A percentile compares a stretch with the other conserved stretches of the same genome.
Conservation (phyloP, 2,329 filamentous ascomycete species). For the Zymoseptoria pseudotritici region DNA sequence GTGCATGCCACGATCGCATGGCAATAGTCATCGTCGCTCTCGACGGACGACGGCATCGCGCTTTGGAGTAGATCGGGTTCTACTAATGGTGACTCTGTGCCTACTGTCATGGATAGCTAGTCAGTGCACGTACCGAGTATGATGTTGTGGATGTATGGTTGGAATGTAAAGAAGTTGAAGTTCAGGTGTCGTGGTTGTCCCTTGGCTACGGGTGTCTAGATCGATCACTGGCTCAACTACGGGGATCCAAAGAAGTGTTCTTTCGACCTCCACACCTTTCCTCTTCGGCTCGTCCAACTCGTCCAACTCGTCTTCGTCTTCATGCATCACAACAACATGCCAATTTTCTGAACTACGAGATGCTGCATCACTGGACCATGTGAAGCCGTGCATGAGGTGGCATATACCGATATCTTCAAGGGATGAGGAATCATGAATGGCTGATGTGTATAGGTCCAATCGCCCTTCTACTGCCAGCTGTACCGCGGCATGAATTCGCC, state of each 20-base stretch:
- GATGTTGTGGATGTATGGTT: neutral
- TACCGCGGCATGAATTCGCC: neutral
- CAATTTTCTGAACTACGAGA: no score
- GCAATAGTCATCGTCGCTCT: neutral
- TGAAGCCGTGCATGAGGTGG: no score
- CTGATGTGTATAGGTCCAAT: no score
- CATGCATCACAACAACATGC: no score
- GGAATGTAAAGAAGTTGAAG: neutral
- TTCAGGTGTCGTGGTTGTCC: neutral
- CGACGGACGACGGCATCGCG: neutral
- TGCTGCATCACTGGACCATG: no score
- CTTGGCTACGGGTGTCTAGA: neutral
- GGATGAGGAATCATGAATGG: no score
- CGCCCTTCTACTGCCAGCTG: no score
- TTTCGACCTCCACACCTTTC: no score
- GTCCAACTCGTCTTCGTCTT: no score
- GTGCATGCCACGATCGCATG: neutral
- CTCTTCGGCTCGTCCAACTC: no score
- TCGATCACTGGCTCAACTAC: neutral
- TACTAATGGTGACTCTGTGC: neutral
- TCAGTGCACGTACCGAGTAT: neutral
- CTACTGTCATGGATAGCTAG: neutral
- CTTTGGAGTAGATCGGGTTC: neutral
- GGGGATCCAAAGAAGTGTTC: neutral
- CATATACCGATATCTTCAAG: no score